These are phyloP conservation scores for Coemansia sp. DNA, from an alignment of 192 early-diverging fungal species.

Conservation along the genomic window DNA sequence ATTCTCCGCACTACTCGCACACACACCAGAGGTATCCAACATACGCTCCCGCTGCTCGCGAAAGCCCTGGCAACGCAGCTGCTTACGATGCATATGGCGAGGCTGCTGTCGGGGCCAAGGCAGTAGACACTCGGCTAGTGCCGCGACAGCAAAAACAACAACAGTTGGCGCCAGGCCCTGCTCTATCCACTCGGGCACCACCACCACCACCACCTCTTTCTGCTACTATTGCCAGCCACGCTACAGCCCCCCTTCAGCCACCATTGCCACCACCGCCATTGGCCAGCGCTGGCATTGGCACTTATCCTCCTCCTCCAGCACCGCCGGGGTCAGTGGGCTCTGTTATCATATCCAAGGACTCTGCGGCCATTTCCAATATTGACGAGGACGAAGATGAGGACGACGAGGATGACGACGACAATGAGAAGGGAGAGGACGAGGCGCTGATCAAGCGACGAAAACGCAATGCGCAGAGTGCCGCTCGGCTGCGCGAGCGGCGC, in stretches of 20 bases:
- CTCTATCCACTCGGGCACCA: not conserved
- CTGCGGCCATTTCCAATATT: not conserved
- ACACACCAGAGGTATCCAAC: not conserved
- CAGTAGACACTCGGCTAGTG: not conserved
- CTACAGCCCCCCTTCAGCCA: not conserved
- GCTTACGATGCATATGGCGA: slow-evolving; percentile 6
- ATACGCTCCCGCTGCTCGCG: slow-evolving; percentile 1
- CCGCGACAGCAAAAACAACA: not conserved
- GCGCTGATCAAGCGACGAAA: slow-evolving; percentile 41
- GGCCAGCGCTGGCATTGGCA: not conserved
- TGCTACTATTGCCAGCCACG: slow-evolving; percentile 1
- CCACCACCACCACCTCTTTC: not conserved
- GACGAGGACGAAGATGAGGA: slow-evolving; percentile 1
- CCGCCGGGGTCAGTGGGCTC: not conserved
- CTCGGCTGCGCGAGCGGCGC: slow-evolving; percentile 49
- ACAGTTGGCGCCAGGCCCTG: not conserved
- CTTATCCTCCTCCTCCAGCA: not conserved
- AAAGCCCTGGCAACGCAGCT: slow-evolving; percentile 3
- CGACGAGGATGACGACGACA: not conserved
- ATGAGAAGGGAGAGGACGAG: slow-evolving; percentile 25
- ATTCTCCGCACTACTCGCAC: slow-evolving; percentile 1
- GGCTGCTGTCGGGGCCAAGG: not conserved
- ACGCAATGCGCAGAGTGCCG: slow-evolving; percentile 51
- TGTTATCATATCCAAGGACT: not conserved
- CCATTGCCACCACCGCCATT: not conserved